Evolutionary conservation across 83 land plant genomes (phyloP), one percentile per base, ranked within the genome.

Genomic region (Picea abies): DNA sequence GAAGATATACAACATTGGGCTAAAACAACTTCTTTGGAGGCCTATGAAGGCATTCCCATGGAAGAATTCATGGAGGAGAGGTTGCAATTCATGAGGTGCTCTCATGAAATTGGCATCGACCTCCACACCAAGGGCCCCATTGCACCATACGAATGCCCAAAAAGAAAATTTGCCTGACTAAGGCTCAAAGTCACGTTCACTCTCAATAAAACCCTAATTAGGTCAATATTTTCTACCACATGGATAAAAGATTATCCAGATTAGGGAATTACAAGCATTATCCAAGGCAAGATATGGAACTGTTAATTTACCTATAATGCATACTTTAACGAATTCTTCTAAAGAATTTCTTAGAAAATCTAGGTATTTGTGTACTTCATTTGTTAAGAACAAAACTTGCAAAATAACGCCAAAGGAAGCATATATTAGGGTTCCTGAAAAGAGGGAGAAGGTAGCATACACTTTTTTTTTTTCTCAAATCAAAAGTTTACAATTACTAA

Each of bases 321-420:
- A 97, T 3, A 92, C 84, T 82, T 91, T 88, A 2, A 97, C 58
- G 9, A 97, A 97, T 20, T 91, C 97, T 58, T 93, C 93, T 60
- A 96, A 77, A 2, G 96, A 92, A 78, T 93, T 96, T 63, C 96
- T 87, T 66, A 98, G 86, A 4, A 72, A 79, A 84, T 96, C 97
- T 17, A 23, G 76, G 85, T 89, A 97, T 25, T 83, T 73, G 60
- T 91, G 84, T 1, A 37, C 32, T 58, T 93, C 99, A 35, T 96
- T 86, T n/a, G 98, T 97, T 41, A 97, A 83, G 83, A 97, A 35
- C 1, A 35, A 35, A 35, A 35, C 37, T 4, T 1, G 37, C 3
- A 35, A 35, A 35, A 35, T 35, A 35, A 35, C 37, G 37, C 37
- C 37, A 35, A 35, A 35, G 37, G 37, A 35, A 35, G 37, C 37